Evolutionary conservation across 495 filamentous ascomycete species (phyloP), one percentile per base, ranked within the genome.

Genomic region (Penicillium cosmopolitanum): DNA sequence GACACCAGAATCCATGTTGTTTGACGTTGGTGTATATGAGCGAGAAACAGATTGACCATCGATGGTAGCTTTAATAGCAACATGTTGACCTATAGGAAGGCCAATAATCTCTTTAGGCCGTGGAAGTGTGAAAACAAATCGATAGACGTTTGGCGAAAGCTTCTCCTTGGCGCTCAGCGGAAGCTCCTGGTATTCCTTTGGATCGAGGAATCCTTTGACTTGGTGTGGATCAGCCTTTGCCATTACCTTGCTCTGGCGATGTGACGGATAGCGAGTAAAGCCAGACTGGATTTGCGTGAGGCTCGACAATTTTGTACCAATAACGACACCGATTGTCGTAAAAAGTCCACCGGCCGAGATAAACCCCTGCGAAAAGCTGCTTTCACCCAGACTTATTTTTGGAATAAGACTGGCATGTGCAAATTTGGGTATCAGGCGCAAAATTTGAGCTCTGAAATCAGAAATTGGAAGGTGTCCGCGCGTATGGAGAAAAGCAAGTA

Each of bases 21-120:
- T 79, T 21, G 76, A 78, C 3, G 73, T 68, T 10, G 78, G 78
- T 3, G 77, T 80, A 66, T 80, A 80, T 13, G 46, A 48, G 21
- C 46, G 46, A 28, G 46, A 48, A 28, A 78, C 67, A 10, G 62
- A 47, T 54, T 75, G 65, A 10, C 73, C 77, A 54, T 77, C 64
- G 9, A 78, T 64, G 23, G 56, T 64, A 16, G 74, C 68, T 21
- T 66, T 64, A 21, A 80, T 77, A 16, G 70, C 72, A 19, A 78
- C 65, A 58, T 80, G 80, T 57, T 84, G 80, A 6, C 81, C 81
- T 25, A 77, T 80, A 0, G 82, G 82, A 15, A 83, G 73, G 13
- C 82, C 80, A 12, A 84, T 73, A 0, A 78, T 69, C 31, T 71
- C 68, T 4, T 64, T 35, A 15, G 66, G 15, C 19, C 56, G 60